Percentiles rank a stretch among this genome's conserved stretches.
Evolutionary conservation across 1,139 yeast species (phyloP).

Genomic region (Zygosaccharomyces sapae): DNA sequence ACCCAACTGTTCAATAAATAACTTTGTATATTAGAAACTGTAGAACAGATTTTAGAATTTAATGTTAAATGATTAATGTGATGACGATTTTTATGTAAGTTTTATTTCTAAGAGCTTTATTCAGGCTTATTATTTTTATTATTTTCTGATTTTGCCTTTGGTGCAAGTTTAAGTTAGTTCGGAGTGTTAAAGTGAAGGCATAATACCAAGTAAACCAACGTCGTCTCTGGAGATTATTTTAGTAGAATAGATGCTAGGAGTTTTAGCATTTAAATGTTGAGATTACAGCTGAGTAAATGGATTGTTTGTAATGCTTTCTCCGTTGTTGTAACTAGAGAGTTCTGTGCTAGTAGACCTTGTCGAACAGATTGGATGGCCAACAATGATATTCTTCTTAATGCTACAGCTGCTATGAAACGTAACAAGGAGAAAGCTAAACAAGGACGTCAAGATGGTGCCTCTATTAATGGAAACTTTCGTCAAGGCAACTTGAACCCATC

Average conservation of each 20-base stretch:
- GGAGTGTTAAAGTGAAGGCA: not conserved
- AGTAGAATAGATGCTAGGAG: not conserved
- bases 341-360: not conserved
- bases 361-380: constrained; percentile 12
- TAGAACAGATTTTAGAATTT: not conserved
- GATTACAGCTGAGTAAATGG: constrained; percentile 5
- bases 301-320: not conserved
- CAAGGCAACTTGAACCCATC: not conserved
- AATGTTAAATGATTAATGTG: not conserved
- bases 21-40: not conserved
- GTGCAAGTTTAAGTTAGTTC: not conserved
- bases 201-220: not conserved
- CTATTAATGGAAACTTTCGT: not conserved
- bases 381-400: constrained; percentile 15
- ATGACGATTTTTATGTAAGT: not conserved
- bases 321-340: not conserved
- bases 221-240: not conserved
- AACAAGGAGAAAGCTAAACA: not conserved
- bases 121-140: no score
- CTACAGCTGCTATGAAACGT: constrained; percentile 10
- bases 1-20: not conserved
- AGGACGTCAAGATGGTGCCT: no score
- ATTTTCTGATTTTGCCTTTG: no score
- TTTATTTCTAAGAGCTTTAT: no score
- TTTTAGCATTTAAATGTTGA: constrained; percentile 1